These are phyloP conservation scores for Backusella circina DNA, from an alignment of 192 early-diverging fungal genomes.

Conservation along the genomic window DNA sequence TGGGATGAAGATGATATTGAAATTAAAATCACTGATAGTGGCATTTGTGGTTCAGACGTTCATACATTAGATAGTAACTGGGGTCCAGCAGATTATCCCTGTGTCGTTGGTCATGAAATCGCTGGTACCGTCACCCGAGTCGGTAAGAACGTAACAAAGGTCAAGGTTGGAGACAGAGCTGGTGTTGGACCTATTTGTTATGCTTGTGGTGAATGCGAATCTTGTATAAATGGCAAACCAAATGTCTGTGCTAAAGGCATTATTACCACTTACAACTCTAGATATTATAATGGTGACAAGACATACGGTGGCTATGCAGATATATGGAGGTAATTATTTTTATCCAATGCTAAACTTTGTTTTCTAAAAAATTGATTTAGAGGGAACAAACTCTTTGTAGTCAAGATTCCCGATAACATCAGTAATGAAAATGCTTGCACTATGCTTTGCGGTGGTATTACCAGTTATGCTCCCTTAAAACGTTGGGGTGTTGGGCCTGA, in stretches of 20 bases:
- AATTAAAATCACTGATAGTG: slow-evolving; percentile 54
- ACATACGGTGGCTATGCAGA: slow-evolving; percentile 51
- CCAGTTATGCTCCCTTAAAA: slow-evolving; percentile 52
- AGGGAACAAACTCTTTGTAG: slow-evolving; percentile 51
- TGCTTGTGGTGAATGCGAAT: slow-evolving; percentile 47
- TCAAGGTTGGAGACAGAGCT: slow-evolving; percentile 48
- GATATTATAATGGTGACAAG: slow-evolving; percentile 33
- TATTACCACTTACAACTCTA: slow-evolving; percentile 46
- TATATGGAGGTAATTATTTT: slow-evolving; percentile 15
- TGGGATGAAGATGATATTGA: slow-evolving; percentile 40
- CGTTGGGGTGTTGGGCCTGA: slow-evolving; percentile 33
- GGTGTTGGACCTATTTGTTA: slow-evolving; percentile 63
- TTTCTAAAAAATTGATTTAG: neutral
- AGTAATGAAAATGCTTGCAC: slow-evolving; percentile 55
- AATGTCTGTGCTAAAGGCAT: slow-evolving; percentile 43
- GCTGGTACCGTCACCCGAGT: slow-evolving; percentile 39
- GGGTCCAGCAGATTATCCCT: slow-evolving; percentile 31
- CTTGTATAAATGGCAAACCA: slow-evolving; percentile 36
- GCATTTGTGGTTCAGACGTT: slow-evolving; percentile 77
- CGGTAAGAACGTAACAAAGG: slow-evolving; percentile 34
- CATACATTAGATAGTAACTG: slow-evolving; percentile 46
- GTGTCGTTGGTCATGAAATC: slow-evolving; percentile 55
- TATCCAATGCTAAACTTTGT: no score
- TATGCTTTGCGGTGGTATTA: slow-evolving; percentile 74
- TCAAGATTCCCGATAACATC: slow-evolving; percentile 53